Percentiles rank a stretch among this genome's conserved stretches.
These are phyloP conservation scores for Calonectria henricotiae DNA, from an alignment of 2,329 filamentous ascomycete genomes.

Conservation along the genomic window DNA sequence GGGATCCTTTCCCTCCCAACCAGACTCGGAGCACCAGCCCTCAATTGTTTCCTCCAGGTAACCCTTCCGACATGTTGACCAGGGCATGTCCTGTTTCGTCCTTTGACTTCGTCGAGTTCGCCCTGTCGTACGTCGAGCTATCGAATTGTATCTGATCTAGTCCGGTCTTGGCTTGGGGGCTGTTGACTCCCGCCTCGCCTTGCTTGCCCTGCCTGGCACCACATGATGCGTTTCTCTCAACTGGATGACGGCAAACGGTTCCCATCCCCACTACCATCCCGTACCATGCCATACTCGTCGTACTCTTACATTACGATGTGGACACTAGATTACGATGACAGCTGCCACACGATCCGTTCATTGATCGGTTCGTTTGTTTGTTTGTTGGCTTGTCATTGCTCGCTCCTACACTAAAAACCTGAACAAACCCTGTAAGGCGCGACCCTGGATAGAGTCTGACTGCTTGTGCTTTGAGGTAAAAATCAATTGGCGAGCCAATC, in stretches of 20 bases:
- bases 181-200: slow-evolving; percentile 19
- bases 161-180: slow-evolving; percentile 29
- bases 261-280: slow-evolving; percentile 15
- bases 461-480: slow-evolving; percentile 21
- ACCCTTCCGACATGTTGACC: slow-evolving; percentile 25
- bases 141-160: slow-evolving; percentile 33
- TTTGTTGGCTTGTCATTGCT: slow-evolving; percentile 16
- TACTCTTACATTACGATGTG: slow-evolving; percentile 30
- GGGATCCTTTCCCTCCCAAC: slow-evolving; percentile 32
- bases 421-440: slow-evolving; percentile 31
- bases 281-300: slow-evolving; percentile 20
- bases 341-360: slow-evolving; percentile 35
- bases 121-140: slow-evolving; percentile 34
- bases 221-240: slow-evolving; percentile 38
- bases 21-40: slow-evolving; percentile 31
- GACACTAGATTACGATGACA: slow-evolving; percentile 33
- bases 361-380: slow-evolving; percentile 34
- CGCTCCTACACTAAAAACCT: slow-evolving; percentile 3
- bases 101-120: slow-evolving; percentile 25
- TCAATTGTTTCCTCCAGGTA: slow-evolving; percentile 27
- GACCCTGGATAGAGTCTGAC: slow-evolving; percentile 10
- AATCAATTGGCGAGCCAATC: slow-evolving; percentile 27
- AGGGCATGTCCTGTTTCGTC: slow-evolving; percentile 29
- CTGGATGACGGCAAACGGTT: slow-evolving; percentile 12
- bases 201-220: slow-evolving; percentile 32